Conservation (phyloP, 352 stramenopile genomes). For the Pythium sp. region DNA sequence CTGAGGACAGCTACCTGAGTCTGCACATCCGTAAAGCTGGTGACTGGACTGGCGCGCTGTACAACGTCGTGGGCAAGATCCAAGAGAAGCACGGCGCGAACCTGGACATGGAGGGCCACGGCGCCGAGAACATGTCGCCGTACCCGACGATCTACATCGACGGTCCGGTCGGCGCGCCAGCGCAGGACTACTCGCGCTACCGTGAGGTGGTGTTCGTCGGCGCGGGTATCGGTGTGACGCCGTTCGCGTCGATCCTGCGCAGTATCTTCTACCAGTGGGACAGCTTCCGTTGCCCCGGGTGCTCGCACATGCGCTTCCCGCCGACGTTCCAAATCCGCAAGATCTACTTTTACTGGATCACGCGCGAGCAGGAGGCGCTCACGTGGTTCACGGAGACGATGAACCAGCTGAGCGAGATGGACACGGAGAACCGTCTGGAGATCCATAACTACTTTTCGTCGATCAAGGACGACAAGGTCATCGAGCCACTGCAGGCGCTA, state of each 20-base stretch:
- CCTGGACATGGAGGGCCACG: constrained; percentile 31
- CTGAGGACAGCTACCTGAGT: constrained; percentile 61
- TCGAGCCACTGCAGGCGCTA: constrained; percentile 58
- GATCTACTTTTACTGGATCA: constrained; percentile 88
- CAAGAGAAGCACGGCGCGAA: constrained; percentile 22
- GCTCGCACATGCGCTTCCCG: constrained; percentile 54
- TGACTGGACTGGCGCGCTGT: constrained; percentile 64
- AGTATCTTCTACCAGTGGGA: constrained; percentile 72
- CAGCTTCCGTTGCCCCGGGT: constrained; percentile 50
- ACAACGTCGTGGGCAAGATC: constrained; percentile 42
- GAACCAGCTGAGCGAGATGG: constrained; percentile 73
- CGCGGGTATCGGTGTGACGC: constrained; percentile 69
- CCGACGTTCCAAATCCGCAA: constrained; percentile 67
- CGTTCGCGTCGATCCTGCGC: constrained; percentile 66
- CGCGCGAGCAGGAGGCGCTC: constrained; percentile 64
- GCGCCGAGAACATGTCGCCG: constrained; percentile 23
- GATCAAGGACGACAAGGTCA: constrained; percentile 52
- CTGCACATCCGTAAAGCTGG: constrained; percentile 68
- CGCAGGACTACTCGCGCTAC: constrained; percentile 63
- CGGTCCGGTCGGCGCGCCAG: constrained; percentile 52
- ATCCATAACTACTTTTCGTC: constrained; percentile 86
- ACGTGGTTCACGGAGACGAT: constrained; percentile 83
- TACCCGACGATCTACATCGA: constrained; percentile 61
- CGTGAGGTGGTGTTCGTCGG: constrained; percentile 64
- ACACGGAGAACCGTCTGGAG: constrained; percentile 70